Percentiles rank a stretch among this genome's conserved stretches.
These are phyloP conservation scores for Fraxinus paxiana DNA, from an alignment of 305 asterid species.

Conservation along the genomic window DNA sequence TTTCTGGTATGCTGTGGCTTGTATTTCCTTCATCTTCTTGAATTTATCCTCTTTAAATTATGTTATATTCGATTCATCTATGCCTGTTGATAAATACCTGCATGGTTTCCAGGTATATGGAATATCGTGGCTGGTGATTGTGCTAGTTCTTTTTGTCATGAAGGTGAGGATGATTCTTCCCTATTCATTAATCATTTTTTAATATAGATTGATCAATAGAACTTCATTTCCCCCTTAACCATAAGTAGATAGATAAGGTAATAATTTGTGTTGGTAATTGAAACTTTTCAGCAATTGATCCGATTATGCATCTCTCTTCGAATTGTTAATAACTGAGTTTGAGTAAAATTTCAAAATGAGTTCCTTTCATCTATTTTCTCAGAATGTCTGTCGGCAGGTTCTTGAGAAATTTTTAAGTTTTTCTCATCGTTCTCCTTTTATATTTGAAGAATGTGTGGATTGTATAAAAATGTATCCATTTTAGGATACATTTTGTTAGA, in stretches of 20 bases:
- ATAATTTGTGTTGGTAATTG: not conserved
- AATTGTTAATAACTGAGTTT: not conserved
- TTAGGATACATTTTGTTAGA: not conserved
- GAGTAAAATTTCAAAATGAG: not conserved
- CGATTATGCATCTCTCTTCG: not conserved
- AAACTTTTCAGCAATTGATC: not conserved
- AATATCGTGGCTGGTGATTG: constrained; percentile 78
- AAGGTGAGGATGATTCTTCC: constrained; percentile 50
- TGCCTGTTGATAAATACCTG: constrained; percentile 15
- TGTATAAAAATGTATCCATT: not conserved
- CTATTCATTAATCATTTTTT: not conserved
- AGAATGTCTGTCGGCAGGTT: not conserved
- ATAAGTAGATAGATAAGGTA: not conserved
- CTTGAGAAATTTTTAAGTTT: not conserved
- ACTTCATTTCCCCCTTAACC: not conserved
- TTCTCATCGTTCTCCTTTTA: not conserved
- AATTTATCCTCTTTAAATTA: not conserved
- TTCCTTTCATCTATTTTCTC: not conserved
- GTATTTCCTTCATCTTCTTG: constrained; percentile 8
- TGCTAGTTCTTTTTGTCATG: constrained; percentile 72
- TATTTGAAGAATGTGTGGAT: not conserved
- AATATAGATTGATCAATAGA: not conserved
- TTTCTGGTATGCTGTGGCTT: constrained; percentile 50
- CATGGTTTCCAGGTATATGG: constrained; percentile 63
- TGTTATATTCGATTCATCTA: not conserved